Base-by-base conservation (phyloP, 208 protist species). In the Leishmania lainsoni region DNA sequence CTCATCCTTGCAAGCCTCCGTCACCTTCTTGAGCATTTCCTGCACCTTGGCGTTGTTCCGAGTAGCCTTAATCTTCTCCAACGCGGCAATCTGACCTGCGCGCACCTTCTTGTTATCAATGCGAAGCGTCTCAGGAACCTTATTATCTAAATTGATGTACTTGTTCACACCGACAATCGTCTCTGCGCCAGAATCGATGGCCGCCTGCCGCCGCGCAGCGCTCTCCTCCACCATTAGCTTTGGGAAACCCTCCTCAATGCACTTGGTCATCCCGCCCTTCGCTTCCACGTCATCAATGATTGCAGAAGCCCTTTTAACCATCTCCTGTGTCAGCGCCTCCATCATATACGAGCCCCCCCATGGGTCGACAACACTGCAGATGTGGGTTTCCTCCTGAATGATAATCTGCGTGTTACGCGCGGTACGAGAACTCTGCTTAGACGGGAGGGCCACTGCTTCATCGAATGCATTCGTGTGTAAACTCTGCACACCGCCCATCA, bases 361-460 rank as follows among this genome's bases (percentile, higher is more conserved):
- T 66, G 93, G 92, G 76, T 98, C 94, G 8, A 94, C 86, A 16
- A 98, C 94, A 48, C 83, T 77, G 65, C 88, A 87, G n/a, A 99
- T 98, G 79, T 92, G 90, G 52, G 94, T 97, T 81, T 99, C 98
- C 76, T 98, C 87, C 83, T 98, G 95, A 26, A 99, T 83, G 76
- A 99, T 99, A 42, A 99, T 89, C 88, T 99, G 98, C 29, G 98
- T 99, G 86, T 99, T 99, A 79, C 98, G 93, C 9, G 98, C 98
- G 10, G 98, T 95, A 72, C 96, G 86, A 16, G 98, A 91, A 56
- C 90, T 97, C 78, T 97, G 96, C 63, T 92, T 90, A 10, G 98
- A 99, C 52, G 98, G 98, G 56, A 99, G 89, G 48, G 97, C 97
- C 17, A 99, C 92, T 10, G 94, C 96, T 86, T 99, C 98, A 84